Evolutionary conservation across 1,139 yeast species (phyloP).

Genomic region (Pichiaceae sp.): DNA sequence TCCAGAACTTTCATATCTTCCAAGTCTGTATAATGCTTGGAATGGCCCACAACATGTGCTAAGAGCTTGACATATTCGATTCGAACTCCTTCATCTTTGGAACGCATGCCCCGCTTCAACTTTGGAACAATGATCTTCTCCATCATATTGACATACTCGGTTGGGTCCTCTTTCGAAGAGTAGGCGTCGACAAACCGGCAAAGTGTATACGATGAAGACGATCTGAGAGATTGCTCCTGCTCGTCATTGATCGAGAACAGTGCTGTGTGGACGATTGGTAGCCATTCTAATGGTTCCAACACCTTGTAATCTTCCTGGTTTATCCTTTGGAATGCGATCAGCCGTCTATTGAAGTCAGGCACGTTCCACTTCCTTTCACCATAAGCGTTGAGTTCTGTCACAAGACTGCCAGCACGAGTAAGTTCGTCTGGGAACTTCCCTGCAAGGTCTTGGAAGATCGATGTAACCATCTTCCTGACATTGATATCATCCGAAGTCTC

Average conservation of each 20-base stretch:
- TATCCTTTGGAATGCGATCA: constrained; percentile 57
- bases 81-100: constrained; percentile 53
- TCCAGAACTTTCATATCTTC: constrained; percentile 62
- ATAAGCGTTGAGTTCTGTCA: constrained; percentile 63
- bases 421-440: constrained; percentile 34
- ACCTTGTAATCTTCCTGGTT: constrained; percentile 45
- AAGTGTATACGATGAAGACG: constrained; percentile 64
- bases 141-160: constrained; percentile 35
- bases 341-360: constrained; percentile 70
- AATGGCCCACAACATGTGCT: constrained; percentile 49
- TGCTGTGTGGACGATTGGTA: constrained; percentile 62
- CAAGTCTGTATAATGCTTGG: constrained; percentile 45
- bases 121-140: constrained; percentile 56
- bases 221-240: constrained; percentile 72
- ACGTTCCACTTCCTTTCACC: constrained; percentile 57
- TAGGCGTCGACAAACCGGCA: constrained; percentile 58
- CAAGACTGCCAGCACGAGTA: constrained; percentile 36
- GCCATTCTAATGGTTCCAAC: constrained; percentile 60
- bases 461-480: constrained; percentile 53
- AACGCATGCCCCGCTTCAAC: constrained; percentile 62
- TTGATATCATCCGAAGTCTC: constrained; percentile 48
- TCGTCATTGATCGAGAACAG: constrained; percentile 70
- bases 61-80: constrained; percentile 62
- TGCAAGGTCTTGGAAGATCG: constrained; percentile 55
- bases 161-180: constrained; percentile 31